phyloP scores from a whole-genome alignment of 441 rosid species.

The Arabidopsis hybrid region DNA sequence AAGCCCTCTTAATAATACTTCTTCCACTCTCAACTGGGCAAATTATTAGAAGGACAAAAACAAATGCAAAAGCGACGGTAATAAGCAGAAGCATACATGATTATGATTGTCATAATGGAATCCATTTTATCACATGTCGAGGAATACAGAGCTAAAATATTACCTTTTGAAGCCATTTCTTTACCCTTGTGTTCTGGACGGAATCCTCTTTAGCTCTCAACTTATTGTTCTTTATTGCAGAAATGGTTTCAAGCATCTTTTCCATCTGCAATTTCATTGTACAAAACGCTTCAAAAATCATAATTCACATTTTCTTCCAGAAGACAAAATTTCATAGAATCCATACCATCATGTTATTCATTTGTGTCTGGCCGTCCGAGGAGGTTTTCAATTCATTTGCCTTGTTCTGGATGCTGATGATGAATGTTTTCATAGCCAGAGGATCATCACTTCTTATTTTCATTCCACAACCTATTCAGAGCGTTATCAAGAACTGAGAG shows the following conservation, averaged over 20 bases:
- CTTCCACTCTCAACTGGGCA: slow-evolving; percentile 74
- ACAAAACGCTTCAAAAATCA: slow-evolving; percentile 3
- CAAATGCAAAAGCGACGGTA: background rate
- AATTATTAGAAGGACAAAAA: slow-evolving; percentile 5
- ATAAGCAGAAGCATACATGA: slow-evolving; percentile 3
- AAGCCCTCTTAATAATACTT: slow-evolving; percentile 72
- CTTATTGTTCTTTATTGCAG: slow-evolving; percentile 91
- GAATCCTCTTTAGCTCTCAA: slow-evolving; percentile 76
- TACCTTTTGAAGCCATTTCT: slow-evolving; percentile 97
- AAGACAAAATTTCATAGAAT: slow-evolving; percentile 4
- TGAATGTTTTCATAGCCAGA: slow-evolving; percentile 78
- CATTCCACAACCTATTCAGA: slow-evolving; percentile 83
- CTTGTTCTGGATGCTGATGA: slow-evolving; percentile 75
- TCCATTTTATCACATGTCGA: background rate
- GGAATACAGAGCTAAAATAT: slow-evolving; percentile 16
- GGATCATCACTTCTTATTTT: slow-evolving; percentile 93
- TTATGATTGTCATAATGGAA: background rate
- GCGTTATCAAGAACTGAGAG: slow-evolving; percentile 33
- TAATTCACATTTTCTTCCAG: slow-evolving; percentile 10
- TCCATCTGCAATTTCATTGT: slow-evolving; percentile 66
- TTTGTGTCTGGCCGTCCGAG: slow-evolving; percentile 50
- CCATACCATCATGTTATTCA: slow-evolving; percentile 43
- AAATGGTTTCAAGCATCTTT: slow-evolving; percentile 90
- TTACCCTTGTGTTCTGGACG: slow-evolving; percentile 67
- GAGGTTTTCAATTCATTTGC: slow-evolving; percentile 72